These are phyloP conservation scores for Jatropha multifida DNA, from an alignment of 441 rosid genomes.

Conservation along the genomic window DNA sequence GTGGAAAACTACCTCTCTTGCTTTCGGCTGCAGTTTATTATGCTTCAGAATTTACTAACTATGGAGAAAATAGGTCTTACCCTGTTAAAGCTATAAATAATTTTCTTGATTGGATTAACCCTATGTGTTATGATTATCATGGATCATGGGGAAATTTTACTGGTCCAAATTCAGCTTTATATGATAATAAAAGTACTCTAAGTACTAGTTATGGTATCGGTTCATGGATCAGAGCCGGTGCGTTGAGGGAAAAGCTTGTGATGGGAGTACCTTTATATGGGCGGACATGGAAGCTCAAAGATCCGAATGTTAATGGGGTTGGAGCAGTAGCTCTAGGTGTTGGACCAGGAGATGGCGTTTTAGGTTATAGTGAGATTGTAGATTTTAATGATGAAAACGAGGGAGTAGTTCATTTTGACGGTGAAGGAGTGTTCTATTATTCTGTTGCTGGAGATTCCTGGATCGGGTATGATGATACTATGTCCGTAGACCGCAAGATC, in stretches of 20 bases:
- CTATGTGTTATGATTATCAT: constrained; percentile 50
- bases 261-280: constrained; percentile 53
- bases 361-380: constrained; percentile 24
- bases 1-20: constrained; percentile 30
- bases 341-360: constrained; percentile 33
- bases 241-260: constrained; percentile 32
- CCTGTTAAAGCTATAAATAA: constrained; percentile 31
- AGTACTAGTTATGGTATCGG: constrained; percentile 43
- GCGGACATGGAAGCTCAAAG: constrained; percentile 37
- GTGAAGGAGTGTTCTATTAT: constrained; percentile 32
- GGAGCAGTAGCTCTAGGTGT: constrained; percentile 35
- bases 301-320: constrained; percentile 32
- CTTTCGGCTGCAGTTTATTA: constrained; percentile 49
- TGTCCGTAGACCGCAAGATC: constrained; percentile 32
- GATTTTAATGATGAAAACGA: constrained; percentile 24
- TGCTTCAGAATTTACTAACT: constrained; percentile 21
- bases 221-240: constrained; percentile 43
- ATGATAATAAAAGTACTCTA: constrained; percentile 31
- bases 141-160: constrained; percentile 46
- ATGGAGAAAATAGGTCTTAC: constrained; percentile 30
- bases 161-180: constrained; percentile 35
- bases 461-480: constrained; percentile 44
- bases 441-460: constrained; percentile 30
- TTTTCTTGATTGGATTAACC: constrained; percentile 43
- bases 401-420: constrained; percentile 23